Conservation (phyloP, 352 stramenopile genomes). For the Chloridella minuta region DNA sequence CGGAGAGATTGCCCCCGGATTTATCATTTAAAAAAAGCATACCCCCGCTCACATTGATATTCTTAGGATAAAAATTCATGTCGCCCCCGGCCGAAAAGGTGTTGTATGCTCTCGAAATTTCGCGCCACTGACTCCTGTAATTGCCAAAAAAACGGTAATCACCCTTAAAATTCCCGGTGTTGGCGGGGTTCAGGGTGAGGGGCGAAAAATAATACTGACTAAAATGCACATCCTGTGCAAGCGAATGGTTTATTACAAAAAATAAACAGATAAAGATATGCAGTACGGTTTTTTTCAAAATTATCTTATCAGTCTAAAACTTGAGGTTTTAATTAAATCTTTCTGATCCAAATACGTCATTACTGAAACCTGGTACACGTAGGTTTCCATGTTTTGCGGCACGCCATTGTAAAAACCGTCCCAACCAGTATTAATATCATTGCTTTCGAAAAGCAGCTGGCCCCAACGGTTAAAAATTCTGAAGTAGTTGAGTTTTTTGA, state of each 20-base stretch:
- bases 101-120: neutral
- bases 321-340: neutral
- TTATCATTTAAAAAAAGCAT: neutral
- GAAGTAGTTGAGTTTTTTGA: neutral
- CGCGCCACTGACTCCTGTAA: neutral
- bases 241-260: neutral
- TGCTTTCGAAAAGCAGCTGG: neutral
- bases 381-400: neutral
- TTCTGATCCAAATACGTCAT: neutral
- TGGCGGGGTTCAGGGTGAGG: neutral
- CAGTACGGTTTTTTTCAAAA: neutral
- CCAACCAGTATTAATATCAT: neutral
- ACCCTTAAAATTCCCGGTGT: neutral
- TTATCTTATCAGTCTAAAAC: neutral
- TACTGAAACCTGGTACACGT: neutral
- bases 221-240: neutral
- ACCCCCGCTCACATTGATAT: neutral
- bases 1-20: neutral
- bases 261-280: neutral
- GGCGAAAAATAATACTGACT: neutral
- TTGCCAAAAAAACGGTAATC: neutral
- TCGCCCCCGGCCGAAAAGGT: neutral
- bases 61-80: neutral
- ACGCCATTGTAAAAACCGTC: neutral
- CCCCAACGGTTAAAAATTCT: neutral